Conservation (phyloP, 768 basidiomycete genomes). For the Lactifluus echinatus region DNA sequence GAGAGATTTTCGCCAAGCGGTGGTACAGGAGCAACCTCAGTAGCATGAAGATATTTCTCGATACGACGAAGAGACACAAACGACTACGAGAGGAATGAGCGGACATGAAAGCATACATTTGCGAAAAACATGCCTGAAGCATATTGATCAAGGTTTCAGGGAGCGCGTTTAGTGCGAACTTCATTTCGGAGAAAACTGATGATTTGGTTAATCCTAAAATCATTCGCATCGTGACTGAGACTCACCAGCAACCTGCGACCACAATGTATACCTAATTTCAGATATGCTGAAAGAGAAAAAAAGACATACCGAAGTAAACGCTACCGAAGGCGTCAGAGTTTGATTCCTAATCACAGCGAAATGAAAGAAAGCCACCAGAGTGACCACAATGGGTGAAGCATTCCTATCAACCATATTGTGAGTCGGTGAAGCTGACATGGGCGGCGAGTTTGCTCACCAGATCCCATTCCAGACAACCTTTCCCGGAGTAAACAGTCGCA, state of each 20-base stretch:
- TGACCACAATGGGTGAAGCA: constrained; percentile 42
- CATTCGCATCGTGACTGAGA: neutral
- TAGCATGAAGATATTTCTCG: constrained; percentile 74
- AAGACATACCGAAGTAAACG: constrained; percentile 53
- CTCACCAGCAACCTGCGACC: constrained; percentile 35
- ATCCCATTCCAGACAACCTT: constrained; percentile 42
- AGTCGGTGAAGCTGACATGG: neutral
- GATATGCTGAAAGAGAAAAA: neutral
- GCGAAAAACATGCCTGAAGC: constrained; percentile 48
- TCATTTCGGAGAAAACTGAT: constrained; percentile 78
- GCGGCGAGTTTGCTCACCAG: constrained; percentile 32
- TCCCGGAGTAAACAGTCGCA: neutral
- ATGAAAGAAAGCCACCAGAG: constrained; percentile 45
- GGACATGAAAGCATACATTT: neutral
- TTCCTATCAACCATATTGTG: constrained; percentile 24
- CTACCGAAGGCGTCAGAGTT: constrained; percentile 70
- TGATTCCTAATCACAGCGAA: constrained; percentile 66
- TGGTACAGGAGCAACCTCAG: constrained; percentile 59
- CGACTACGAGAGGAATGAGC: constrained; percentile 33
- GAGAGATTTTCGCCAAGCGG: constrained; percentile 49
- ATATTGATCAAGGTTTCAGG: constrained; percentile 89
- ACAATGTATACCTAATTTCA: neutral
- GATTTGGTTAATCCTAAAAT: neutral
- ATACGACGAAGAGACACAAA: constrained; percentile 84
- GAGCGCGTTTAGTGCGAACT: constrained; percentile 77